Base-by-base conservation (phyloP, 1,139 yeast genomes). In the Keqinozyma sinolaborantium region DNA sequence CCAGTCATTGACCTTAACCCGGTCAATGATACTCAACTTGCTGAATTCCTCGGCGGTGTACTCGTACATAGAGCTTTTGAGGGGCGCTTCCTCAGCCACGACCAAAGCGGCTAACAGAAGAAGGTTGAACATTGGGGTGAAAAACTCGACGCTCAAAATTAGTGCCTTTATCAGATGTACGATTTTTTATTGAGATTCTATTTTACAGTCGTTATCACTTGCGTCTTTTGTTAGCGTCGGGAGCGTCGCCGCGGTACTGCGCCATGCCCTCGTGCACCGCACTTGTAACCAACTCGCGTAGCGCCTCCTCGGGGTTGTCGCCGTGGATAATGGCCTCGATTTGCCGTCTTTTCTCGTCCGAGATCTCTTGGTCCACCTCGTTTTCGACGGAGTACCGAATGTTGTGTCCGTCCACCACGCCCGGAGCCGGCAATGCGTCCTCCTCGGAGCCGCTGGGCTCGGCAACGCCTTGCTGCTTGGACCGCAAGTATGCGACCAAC, bases 241-340 rank as follows among this genome's bases (percentile, higher is more conserved):
- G 42, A 5, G 39, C 49, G 11, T 41, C 38, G 20, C 48, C 53
- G 20, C 49, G 47, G 45, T 49, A 60, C 32, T 59, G 50, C 16
- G 55, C 45, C 56, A 68, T 45, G 1, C 73, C 73, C 35, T 73
- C 73, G 28, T 79, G 75, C 11, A 87, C 81, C 14, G 84, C 79
- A 14, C 73, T 73, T 40, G 76, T 66, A 29, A 88, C 76, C 48
- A 83, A 77, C 29, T 77, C 77, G 47, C 84, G 74, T 33, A 90
- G 65, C 15, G 79, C 85, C 44, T 80, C 92, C 47, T 85, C 92
- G 1, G 92, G 83, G 42, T 83, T 77, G 8, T 84, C 92, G 39
- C 94, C 77, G 39, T 74, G 73, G 45, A 88, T 72, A 16, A 90
- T 85, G 27, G 72, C 75, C 48, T 83, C 87, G 21, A 90, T 64